A percentile compares a stretch with the other conserved stretches of the same genome.
Evolutionary conservation across 129 eudicot genomes (phyloP).

Genomic region (Flaveria sonorensis): DNA sequence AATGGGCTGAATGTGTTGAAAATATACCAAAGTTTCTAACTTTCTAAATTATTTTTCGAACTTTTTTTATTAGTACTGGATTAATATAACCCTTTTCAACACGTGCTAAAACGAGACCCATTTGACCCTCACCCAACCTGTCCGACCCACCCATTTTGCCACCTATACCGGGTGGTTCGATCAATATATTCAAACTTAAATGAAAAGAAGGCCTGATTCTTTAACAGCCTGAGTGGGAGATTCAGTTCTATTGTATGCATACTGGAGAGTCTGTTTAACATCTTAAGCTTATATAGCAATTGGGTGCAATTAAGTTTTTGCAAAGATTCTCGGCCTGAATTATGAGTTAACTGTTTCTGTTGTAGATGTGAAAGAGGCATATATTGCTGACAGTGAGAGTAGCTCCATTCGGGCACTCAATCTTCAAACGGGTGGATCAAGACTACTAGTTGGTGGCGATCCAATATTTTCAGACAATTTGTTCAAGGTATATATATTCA

Average conservation of each 20-base stretch:
- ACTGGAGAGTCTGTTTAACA: neutral
- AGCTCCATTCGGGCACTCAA: slow-evolving; percentile 94
- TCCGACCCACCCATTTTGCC: slow-evolving; percentile 2
- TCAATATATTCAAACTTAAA: neutral
- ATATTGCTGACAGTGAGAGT: slow-evolving; percentile 97
- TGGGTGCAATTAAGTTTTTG: slow-evolving; percentile 2
- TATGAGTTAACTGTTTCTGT: slow-evolving; percentile 1
- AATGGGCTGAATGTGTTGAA: neutral
- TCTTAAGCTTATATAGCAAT: slow-evolving; percentile 12
- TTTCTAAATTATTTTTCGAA: neutral
- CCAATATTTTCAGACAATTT: slow-evolving; percentile 83
- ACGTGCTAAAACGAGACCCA: neutral
- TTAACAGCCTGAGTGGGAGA: slow-evolving; percentile 11
- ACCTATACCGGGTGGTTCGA: neutral
- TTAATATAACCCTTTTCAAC: neutral
- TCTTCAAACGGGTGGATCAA: slow-evolving; percentile 87
- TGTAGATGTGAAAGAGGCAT: slow-evolving; percentile 78
- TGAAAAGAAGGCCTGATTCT: neutral
- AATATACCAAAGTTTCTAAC: neutral
- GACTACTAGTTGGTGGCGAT: slow-evolving; percentile 92
- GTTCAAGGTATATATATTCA: slow-evolving; percentile 61
- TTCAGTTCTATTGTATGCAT: neutral
- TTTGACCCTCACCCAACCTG: neutral
- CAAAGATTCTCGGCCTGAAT: slow-evolving; percentile 16
- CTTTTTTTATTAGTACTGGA: neutral